A percentile compares a stretch with the other conserved stretches of the same genome.
phyloP scores from a whole-genome alignment of 2,329 filamentous ascomycete species.

The Seiridium unicorne region DNA sequence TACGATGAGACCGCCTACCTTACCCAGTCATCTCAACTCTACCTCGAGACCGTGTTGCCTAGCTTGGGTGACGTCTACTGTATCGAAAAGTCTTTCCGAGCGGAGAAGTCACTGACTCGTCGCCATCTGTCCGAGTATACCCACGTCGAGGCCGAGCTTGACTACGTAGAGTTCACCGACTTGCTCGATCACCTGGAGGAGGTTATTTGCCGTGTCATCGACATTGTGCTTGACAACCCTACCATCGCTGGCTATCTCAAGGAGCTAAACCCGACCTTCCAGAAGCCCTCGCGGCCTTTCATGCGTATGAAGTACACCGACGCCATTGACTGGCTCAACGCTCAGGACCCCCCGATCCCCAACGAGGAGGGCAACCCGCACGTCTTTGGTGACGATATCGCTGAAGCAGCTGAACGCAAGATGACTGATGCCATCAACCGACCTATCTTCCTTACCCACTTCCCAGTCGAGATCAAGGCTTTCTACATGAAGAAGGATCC shows the following conservation, averaged over 20 bases:
- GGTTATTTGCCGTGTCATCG: constrained; percentile 82
- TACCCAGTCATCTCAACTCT: constrained; percentile 95
- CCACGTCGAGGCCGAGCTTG: constrained; percentile 92
- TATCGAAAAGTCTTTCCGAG: constrained; percentile 97
- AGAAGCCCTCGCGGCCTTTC: constrained; percentile 80
- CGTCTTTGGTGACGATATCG: constrained; percentile 94
- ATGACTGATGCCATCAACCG: constrained; percentile 98
- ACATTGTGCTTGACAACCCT: constrained; percentile 72
- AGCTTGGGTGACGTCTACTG: constrained; percentile 95
- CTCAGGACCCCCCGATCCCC: constrained; percentile 74
- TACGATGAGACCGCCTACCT: constrained; percentile 90
- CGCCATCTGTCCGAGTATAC: constrained; percentile 96
- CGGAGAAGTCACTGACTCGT: constrained; percentile 91
- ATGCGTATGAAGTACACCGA: constrained; percentile 90
- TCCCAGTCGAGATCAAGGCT: constrained; percentile 95
- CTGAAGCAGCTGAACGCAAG: constrained; percentile 90
- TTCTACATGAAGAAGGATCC: constrained; percentile 98
- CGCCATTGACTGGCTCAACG: constrained; percentile 89
- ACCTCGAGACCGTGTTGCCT: constrained; percentile 91
- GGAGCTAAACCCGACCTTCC: constrained; percentile 88
- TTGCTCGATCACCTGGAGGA: constrained; percentile 84
- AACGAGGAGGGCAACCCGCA: constrained; percentile 93
- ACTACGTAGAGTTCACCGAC: constrained; percentile 92
- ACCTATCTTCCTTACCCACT: constrained; percentile 95
- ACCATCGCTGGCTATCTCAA: constrained; percentile 71